Base-by-base conservation (phyloP, 1,284 basidiomycete genomes). In the Ceratorhiza oryzae-sativae region DNA sequence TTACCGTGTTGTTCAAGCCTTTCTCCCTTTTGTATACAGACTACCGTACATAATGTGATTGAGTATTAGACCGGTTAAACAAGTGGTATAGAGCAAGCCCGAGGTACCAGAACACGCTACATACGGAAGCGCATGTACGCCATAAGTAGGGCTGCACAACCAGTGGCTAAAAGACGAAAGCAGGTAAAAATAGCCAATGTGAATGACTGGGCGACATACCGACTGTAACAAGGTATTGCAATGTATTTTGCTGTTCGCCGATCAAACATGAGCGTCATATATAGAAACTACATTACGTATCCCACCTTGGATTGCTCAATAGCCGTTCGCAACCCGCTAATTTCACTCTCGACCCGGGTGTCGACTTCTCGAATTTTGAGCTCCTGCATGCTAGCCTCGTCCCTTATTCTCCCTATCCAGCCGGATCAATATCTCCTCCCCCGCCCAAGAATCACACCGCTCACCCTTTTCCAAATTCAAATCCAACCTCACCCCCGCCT, bases 351-450 rank as follows among this genome's bases (percentile, higher is more conserved):
- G 77, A 99, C 98, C 77, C 95, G 84, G 1, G 97, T 98, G 78
- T 99, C 97, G 13, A 98, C 95, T 80, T 99, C 97, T 81, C 96
- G 96, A 80, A 99, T 94, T 87, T 98, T 98, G 74, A 97, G 84
- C 77, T 97, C 96, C 78, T 98, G 95, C 55, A 91, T 89, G 72
- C 90, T 91, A 73, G 90, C 91, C 83, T 99, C 96, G 78, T 99
- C 96, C 51, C 97, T 84, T 84, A 98, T 94, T 48, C 97, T 86
- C 3, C 94, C 84, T 79, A 53, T 23, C 42, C 5, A 1, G 49
- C 65, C 32, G 32, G n/a, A 60, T 59, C 18, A 32, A 25, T 45
- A 62, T 48, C 13, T 34, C 51, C n/a, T 27, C 42, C 34, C 34
- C 34, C 36, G 13, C 15, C 6, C 3, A 9, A 42, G 53, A 39